These are phyloP conservation scores for Saksenaea vasiformis DNA, from an alignment of 371 early-diverging fungal genomes.

Conservation along the genomic window DNA sequence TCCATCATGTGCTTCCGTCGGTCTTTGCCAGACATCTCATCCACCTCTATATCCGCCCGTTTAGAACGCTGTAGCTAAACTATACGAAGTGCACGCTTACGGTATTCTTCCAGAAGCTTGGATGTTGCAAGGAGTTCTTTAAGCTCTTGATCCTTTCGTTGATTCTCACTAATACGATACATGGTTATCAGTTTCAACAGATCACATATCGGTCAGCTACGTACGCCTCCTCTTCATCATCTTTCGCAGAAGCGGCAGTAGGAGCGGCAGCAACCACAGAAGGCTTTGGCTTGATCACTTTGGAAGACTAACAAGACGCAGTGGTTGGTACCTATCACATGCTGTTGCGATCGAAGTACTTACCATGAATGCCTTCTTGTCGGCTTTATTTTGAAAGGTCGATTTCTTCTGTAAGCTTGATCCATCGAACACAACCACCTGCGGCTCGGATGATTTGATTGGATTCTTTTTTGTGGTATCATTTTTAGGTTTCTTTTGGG, in stretches of 20 bases:
- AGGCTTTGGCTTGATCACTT: constrained; percentile 25
- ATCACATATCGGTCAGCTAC: background rate
- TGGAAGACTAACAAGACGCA: constrained; percentile 26
- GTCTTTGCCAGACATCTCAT: constrained; percentile 53
- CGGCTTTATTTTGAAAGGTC: constrained; percentile 23
- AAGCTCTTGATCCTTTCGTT: constrained; percentile 40
- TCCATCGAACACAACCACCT: constrained; percentile 46
- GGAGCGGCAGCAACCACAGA: background rate
- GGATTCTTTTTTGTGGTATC: background rate
- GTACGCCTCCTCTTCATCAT: constrained; percentile 41
- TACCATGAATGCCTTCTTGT: constrained; percentile 47
- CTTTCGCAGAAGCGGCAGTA: constrained; percentile 18
- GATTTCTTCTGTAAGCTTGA: constrained; percentile 30
- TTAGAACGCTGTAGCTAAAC: background rate
- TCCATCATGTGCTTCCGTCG: constrained; percentile 40
- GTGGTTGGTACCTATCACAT: too few species aligned
- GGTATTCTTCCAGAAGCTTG: constrained; percentile 44
- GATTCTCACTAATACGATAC: constrained; percentile 33
- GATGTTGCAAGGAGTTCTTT: constrained; percentile 42
- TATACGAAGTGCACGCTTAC: constrained; percentile 10
- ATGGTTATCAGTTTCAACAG: background rate
- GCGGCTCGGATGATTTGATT: constrained; percentile 23
- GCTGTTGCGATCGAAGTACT: background rate
- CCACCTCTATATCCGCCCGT: constrained; percentile 31
- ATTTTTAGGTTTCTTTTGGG: constrained; percentile 12